phyloP scores from a whole-genome alignment of 495 filamentous ascomycete genomes.

The Hypomontagnella monticulosa region DNA sequence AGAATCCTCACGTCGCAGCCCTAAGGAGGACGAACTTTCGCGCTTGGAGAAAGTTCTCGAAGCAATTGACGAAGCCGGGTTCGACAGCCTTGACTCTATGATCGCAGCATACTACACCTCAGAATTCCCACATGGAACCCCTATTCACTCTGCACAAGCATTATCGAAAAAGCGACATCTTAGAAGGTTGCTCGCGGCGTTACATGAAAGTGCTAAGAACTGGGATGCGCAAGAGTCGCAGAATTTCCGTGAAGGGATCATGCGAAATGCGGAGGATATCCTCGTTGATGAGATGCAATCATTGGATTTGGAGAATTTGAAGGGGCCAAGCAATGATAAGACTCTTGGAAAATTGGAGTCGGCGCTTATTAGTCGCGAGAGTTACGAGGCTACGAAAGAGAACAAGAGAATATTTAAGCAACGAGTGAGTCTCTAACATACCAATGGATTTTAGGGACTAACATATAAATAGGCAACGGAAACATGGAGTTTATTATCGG shows the following conservation, averaged over 20 bases:
- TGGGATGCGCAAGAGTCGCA: slow-evolving; percentile 1
- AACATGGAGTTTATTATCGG: slow-evolving; percentile 4
- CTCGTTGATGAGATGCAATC: slow-evolving; percentile 1
- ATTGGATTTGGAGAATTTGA: background rate
- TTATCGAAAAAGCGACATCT: background rate
- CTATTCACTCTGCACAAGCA: background rate
- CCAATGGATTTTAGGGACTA: background rate
- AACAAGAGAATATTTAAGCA: background rate
- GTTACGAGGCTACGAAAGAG: background rate
- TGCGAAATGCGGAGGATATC: background rate
- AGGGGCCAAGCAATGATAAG: background rate
- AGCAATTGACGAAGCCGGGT: background rate
- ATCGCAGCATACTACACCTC: background rate
- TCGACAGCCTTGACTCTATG: slow-evolving; percentile 2
- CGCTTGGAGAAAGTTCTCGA: background rate
- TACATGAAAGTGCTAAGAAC: background rate
- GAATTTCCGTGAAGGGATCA: background rate
- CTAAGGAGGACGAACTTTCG: background rate
- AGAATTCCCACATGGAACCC: background rate
- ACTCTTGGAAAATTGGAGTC: background rate
- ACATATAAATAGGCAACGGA: background rate
- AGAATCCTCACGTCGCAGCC: background rate
- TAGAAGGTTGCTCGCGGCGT: background rate
- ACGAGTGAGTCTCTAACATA: background rate
- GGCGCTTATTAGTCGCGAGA: background rate